These are phyloP conservation scores for Diversispora epigaea DNA, from an alignment of 192 early-diverging fungal genomes.

Conservation along the genomic window DNA sequence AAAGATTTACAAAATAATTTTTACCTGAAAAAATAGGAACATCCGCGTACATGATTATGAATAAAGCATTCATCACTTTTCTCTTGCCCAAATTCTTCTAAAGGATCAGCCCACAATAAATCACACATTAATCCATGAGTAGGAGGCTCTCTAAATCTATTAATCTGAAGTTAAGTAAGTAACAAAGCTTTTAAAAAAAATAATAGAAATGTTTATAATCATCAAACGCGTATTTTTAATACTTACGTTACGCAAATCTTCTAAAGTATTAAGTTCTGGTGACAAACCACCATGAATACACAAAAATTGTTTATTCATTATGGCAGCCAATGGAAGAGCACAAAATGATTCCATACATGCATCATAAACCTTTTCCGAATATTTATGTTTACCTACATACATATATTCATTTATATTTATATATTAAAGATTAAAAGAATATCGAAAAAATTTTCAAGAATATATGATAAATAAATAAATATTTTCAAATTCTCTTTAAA, in stretches of 20 bases:
- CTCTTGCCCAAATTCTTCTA: conserved; percentile 97
- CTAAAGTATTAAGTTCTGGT: conserved; percentile 88
- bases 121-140: conserved; percentile 96
- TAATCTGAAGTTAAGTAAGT: conserved; percentile 53
- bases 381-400: conserved; percentile 83
- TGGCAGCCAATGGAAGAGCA: conserved; percentile 83
- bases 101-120: conserved; percentile 91
- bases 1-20: background rate
- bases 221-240: background rate
- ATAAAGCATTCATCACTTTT: conserved; percentile 84
- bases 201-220: background rate
- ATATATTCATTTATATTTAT: background rate
- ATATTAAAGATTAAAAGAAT: background rate
- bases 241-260: conserved; percentile 72
- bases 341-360: conserved; percentile 90
- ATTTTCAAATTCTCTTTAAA: no score
- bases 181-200: background rate
- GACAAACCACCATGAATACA: conserved; percentile 96
- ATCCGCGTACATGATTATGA: conserved; percentile 92
- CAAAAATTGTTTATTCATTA: conserved; percentile 95
- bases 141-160: conserved; percentile 91
- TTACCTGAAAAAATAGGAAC: conserved; percentile 91
- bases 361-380: conserved; percentile 88
- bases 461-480: background rate
- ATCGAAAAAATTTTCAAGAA: no score